phyloP scores from a whole-genome alignment of 2,329 filamentous ascomycete species.

The Venturia asperata region DNA sequence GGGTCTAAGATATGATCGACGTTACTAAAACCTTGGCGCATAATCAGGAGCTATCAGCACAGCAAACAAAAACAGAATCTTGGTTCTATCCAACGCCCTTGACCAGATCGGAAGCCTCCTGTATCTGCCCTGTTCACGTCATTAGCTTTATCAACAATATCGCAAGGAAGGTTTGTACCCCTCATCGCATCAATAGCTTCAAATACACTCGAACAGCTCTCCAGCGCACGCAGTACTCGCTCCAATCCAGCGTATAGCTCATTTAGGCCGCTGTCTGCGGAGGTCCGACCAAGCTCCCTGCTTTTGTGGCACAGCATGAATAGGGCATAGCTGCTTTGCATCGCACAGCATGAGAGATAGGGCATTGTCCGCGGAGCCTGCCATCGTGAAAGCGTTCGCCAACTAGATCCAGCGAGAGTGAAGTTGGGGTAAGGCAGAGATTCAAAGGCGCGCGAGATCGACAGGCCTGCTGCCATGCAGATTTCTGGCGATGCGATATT shows the following conservation, averaged over 20 bases:
- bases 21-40: too few relatives aligned
- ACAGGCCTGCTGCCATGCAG: constrained; percentile 44
- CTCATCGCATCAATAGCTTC: constrained; percentile 16
- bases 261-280: neutral
- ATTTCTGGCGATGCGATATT: constrained; percentile 44
- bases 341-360: constrained; percentile 13
- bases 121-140: neutral
- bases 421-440: constrained; percentile 35
- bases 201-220: constrained; percentile 12
- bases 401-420: neutral
- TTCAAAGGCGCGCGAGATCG: constrained; percentile 42
- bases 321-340: constrained; percentile 11
- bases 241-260: neutral
- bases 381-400: neutral
- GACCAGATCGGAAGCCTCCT: neutral
- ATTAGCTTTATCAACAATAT: neutral
- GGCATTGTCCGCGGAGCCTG: constrained; percentile 12
- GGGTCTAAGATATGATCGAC: too few relatives aligned
- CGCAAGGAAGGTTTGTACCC: neutral
- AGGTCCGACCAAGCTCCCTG: neutral
- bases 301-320: constrained; percentile 13
- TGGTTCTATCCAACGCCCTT: neutral
- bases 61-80: neutral
- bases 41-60: too few relatives aligned
- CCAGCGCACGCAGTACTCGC: neutral